phyloP scores from a whole-genome alignment of 2,329 filamentous ascomycete genomes.

The Fusarium sp. region DNA sequence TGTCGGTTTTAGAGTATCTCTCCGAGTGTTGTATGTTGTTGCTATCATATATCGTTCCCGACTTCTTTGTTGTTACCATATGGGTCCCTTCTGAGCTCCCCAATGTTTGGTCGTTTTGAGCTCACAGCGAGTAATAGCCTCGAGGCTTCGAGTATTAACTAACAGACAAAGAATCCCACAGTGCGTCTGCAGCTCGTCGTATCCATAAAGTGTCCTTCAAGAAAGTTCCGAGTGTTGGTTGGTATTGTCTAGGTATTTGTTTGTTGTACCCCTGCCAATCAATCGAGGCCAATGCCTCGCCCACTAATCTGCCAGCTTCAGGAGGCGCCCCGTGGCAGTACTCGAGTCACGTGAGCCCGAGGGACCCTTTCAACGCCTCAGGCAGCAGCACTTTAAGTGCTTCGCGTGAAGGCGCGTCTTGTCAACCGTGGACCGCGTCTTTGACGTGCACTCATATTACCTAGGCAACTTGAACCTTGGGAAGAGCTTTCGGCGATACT shows the following conservation, averaged over 20 bases:
- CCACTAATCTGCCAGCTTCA: constrained; percentile 45
- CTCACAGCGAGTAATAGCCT: constrained; percentile 32
- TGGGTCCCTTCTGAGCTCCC: constrained; percentile 37
- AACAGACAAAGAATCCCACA: constrained; percentile 11
- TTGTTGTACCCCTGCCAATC: constrained; percentile 40
- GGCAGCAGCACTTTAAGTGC: constrained; percentile 54
- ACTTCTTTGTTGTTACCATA: constrained; percentile 33
- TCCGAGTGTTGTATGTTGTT: constrained; percentile 17
- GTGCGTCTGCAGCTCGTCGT: constrained; percentile 33
- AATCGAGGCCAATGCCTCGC: constrained; percentile 30
- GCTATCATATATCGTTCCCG: constrained; percentile 35
- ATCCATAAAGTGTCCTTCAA: constrained; percentile 31
- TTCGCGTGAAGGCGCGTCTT: constrained; percentile 55
- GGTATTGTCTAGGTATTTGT: constrained; percentile 34
- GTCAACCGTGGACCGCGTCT: constrained; percentile 50
- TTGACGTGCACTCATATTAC: constrained; percentile 50
- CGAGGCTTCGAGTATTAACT: constrained; percentile 17
- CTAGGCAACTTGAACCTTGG: constrained; percentile 44
- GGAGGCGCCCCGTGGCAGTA: constrained; percentile 42
- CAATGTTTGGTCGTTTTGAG: constrained; percentile 23
- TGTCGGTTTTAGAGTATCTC: constrained; percentile 6
- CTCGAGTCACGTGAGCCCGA: constrained; percentile 48
- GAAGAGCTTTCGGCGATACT: constrained; percentile 37
- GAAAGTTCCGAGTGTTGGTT: constrained; percentile 30
- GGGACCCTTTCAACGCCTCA: constrained; percentile 45